Evolutionary conservation across 2,329 filamentous ascomycete genomes (phyloP).

Genomic region (Epichloe glyceriae): DNA sequence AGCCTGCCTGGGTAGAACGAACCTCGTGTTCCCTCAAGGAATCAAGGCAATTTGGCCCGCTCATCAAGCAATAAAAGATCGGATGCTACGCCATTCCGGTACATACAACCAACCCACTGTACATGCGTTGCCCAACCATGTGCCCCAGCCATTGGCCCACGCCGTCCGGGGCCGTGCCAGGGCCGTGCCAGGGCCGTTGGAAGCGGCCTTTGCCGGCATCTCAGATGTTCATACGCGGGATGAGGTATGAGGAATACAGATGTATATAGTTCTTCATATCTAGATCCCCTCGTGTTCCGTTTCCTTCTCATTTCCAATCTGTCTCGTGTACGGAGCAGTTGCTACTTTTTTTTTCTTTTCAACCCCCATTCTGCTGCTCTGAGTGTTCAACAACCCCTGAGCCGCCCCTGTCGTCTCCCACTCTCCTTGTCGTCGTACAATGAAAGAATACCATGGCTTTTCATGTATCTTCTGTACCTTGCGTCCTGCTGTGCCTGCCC

Average conservation of each 20-base stretch:
- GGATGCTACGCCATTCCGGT: no score
- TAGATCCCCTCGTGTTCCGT: slow-evolving; percentile 5
- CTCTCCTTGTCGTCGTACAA: slow-evolving; percentile 28
- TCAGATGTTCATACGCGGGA: neutral
- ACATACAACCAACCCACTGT: neutral
- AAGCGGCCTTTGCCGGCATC: neutral
- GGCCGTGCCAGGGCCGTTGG: slow-evolving; percentile 1
- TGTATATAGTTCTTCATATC: slow-evolving; percentile 12
- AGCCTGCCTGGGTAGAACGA: neutral
- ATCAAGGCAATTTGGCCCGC: neutral
- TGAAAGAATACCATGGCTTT: slow-evolving; percentile 63
- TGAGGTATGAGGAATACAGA: neutral
- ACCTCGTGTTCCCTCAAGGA: no score
- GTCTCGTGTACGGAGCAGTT: neutral
- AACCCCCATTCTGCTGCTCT: neutral
- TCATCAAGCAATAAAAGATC: no score
- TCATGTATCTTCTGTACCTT: slow-evolving; percentile 31
- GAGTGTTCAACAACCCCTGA: slow-evolving; percentile 6
- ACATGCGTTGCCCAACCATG: slow-evolving; percentile 18
- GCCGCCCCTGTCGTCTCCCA: slow-evolving; percentile 2
- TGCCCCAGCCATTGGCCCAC: slow-evolving; percentile 30
- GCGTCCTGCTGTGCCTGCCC: neutral
- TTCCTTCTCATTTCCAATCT: slow-evolving; percentile 6
- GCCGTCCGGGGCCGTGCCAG: slow-evolving; percentile 4
- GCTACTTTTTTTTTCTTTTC: neutral